Percentiles rank a stretch among this genome's conserved stretches.
phyloP scores from a whole-genome alignment of 768 basidiomycete genomes.

The Candolleomyces aberdarensis region DNA sequence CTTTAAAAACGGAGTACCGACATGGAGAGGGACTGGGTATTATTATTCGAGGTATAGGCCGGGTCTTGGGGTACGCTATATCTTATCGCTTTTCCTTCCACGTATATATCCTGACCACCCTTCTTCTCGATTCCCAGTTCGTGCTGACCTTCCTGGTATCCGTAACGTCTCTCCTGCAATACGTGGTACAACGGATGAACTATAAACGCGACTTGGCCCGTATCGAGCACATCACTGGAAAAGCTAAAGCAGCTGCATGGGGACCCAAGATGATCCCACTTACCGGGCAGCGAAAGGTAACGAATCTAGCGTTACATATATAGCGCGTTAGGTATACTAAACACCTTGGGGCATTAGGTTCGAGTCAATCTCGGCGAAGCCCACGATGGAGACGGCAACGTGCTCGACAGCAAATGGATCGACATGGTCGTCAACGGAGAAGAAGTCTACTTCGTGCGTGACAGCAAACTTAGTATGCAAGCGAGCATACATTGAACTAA shows the following conservation, averaged over 20 bases:
- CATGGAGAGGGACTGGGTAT: constrained; percentile 94
- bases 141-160: constrained; percentile 76
- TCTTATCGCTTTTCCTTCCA: background rate
- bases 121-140: constrained; percentile 38
- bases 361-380: constrained; percentile 65
- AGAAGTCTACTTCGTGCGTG: constrained; percentile 64
- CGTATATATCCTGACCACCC: constrained; percentile 1
- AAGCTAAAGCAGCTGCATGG: constrained; percentile 79
- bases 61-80: constrained; percentile 65
- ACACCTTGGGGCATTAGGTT: constrained; percentile 42
- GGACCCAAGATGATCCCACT: constrained; percentile 69
- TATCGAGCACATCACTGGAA: constrained; percentile 55
- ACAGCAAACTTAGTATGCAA: constrained; percentile 21
- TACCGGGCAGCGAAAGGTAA: constrained; percentile 67
- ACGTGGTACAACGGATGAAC: constrained; percentile 74
- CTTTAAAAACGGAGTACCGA: constrained; percentile 96
- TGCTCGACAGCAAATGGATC: constrained; percentile 48
- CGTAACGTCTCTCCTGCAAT: constrained; percentile 80
- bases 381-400: constrained; percentile 56
- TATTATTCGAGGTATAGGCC: constrained; percentile 96
- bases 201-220: constrained; percentile 69
- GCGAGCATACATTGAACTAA: background rate
- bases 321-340: background rate
- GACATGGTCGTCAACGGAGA: constrained; percentile 82
- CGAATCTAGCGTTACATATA: constrained; percentile 3